phyloP scores from a whole-genome alignment of 164 flowering plant species.

The Magnolia officinalis region DNA sequence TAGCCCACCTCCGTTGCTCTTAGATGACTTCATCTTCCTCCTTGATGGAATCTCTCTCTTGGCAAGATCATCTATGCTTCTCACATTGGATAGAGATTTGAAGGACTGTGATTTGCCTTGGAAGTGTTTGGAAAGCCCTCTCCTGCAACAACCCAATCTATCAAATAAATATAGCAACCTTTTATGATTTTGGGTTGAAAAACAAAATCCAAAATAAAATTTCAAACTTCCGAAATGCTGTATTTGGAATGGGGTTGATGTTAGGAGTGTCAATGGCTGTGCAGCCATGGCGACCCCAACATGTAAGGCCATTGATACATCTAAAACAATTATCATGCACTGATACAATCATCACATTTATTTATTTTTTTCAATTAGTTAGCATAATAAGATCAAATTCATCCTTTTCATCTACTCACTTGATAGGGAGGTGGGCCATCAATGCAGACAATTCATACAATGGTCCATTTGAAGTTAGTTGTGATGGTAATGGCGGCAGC shows the following conservation, averaged over 20 bases:
- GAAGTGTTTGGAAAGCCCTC: conserved; percentile 72
- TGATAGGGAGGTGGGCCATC: conserved; percentile 79
- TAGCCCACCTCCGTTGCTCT: conserved; percentile 52
- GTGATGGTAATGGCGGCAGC: conserved; percentile 23
- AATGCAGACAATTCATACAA: conserved; percentile 67
- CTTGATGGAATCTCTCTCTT: conserved; percentile 51
- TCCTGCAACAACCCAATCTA: conserved; percentile 36
- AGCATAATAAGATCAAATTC: too few species aligned
- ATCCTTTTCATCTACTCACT: conserved; percentile 36
- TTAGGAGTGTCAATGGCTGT: too few species aligned
- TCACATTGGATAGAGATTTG: conserved; percentile 58
- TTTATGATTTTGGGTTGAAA: not conserved
- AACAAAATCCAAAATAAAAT: too few species aligned
- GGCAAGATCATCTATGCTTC: conserved; percentile 57
- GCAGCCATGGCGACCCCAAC: too few species aligned
- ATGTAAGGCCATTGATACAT: too few species aligned
- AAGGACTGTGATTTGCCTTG: conserved; percentile 80
- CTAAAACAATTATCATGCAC: not conserved
- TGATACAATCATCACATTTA: not conserved
- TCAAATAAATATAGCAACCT: not conserved
- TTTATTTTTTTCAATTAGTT: not conserved
- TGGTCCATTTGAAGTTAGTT: conserved; percentile 44
- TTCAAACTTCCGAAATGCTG: too few species aligned
- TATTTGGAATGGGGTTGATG: too few species aligned
- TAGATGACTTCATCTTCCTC: conserved; percentile 55